Evolutionary conservation across 2,329 filamentous ascomycete species (phyloP).

Genomic region (Ascochyta viciae-villosae): DNA sequence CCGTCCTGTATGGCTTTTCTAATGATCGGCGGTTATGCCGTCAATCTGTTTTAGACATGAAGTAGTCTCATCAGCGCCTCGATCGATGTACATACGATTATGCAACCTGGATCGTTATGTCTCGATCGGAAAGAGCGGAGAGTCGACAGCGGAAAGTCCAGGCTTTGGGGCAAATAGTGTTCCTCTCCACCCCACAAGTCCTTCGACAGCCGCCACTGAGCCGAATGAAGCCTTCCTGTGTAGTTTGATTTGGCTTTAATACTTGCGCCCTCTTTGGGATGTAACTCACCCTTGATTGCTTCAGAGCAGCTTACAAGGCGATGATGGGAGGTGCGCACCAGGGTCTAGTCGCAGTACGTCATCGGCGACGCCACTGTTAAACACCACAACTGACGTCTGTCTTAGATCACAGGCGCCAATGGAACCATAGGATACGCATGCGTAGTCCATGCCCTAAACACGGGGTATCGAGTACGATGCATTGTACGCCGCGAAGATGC

Average conservation of each 20-base stretch:
- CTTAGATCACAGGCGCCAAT: constrained; percentile 45
- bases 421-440: constrained; percentile 45
- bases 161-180: neutral
- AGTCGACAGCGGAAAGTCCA: constrained; percentile 3
- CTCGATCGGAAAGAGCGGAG: constrained; percentile 9
- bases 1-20: constrained; percentile 1
- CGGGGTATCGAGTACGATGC: constrained; percentile 43
- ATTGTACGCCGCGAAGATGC: constrained; percentile 41
- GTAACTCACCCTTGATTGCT: neutral
- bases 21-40: constrained; percentile 8
- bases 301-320: neutral
- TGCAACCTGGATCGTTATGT: constrained; percentile 1
- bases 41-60: constrained; percentile 6
- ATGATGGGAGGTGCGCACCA: constrained; percentile 15
- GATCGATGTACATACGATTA: constrained; percentile 8
- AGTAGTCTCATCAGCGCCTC: neutral
- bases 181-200: neutral
- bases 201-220: constrained; percentile 2
- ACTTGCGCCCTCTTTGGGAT: neutral
- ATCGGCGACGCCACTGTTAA: neutral
- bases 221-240: constrained; percentile 2
- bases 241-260: constrained; percentile 3
- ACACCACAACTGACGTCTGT: constrained; percentile 2
- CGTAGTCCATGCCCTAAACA: constrained; percentile 34
- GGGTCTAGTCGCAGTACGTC: constrained; percentile 37